Evolutionary conservation across 805 yeast species (phyloP).

Genomic region (Henningerozyma blattae): DNA sequence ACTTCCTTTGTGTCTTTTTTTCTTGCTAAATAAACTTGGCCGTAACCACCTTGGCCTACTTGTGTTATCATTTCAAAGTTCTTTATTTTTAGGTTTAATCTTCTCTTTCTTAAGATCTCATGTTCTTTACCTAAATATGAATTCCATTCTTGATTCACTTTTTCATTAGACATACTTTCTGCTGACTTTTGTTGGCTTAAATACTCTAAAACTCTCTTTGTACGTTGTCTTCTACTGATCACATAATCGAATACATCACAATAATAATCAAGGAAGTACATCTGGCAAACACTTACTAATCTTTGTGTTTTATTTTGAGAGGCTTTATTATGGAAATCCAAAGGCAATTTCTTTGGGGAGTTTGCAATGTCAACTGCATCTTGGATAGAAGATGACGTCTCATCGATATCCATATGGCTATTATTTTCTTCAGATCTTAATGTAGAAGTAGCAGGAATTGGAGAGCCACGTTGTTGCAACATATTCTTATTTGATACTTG

Average conservation of each 20-base stretch:
- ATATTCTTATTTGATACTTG: conserved; percentile 8
- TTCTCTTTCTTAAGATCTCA: conserved; percentile 71
- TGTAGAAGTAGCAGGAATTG: conserved; percentile 22
- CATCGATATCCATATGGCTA: conserved; percentile 26
- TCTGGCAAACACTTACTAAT: conserved; percentile 80
- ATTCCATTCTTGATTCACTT: conserved; percentile 50
- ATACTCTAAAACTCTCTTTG: conserved; percentile 53
- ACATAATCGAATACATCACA: conserved; percentile 93
- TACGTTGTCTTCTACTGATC: conserved; percentile 72
- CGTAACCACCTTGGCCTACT: conserved; percentile 99
- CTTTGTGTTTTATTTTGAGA: conserved; percentile 69
- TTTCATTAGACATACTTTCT: conserved; percentile 24
- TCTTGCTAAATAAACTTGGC: conserved; percentile 93
- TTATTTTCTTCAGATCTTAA: conserved; percentile 15
- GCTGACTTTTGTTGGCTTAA: conserved; percentile 27
- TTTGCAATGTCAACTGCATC: conserved; percentile 16
- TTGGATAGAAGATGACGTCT: conserved; percentile 6
- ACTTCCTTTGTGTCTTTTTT: conserved; percentile 91
- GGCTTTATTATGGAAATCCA: conserved; percentile 46
- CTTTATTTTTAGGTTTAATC: conserved; percentile 85
- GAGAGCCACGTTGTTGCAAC: conserved; percentile 8
- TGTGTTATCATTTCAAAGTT: conserved; percentile 96
- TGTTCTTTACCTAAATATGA: conserved; percentile 77
- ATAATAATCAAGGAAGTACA: conserved; percentile 89
- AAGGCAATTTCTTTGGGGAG: conserved; percentile 26